Evolutionary conservation across 441 rosid genomes (phyloP), one percentile per base, ranked within the genome.

Genomic region (Pelargonium australe): DNA sequence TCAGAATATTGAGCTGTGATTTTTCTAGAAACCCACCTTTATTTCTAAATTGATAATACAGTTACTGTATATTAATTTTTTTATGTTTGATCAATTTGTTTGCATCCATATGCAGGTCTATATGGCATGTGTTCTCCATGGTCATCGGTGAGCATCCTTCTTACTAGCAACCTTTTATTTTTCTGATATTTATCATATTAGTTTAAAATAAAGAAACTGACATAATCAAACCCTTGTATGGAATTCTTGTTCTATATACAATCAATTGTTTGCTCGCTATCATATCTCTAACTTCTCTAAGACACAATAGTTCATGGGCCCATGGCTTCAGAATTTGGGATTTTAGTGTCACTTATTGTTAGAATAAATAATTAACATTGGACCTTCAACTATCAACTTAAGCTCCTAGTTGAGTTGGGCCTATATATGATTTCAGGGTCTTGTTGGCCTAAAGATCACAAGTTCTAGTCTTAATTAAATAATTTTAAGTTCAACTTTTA

Each of bases 51-150:
- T 60, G 37, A 60, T 20, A 20, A 25, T 60, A 23, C 64, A 60
- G 37, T 60, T 60, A 3, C 7, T 60, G 34, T 25, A 20, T 23
- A 31, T 60, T 40, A 4, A 5, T 4, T 25, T 60, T 60, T 40
- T 60, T 20, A 20, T 9, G 16, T 31, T 20, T 60, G 64, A 60
- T 60, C 65, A 45, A 16, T 69, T 74, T 62, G 63, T 73, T 70
- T 78, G 68, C 28, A 63, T 63, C 45, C 13, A 69, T 72, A 78
- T 68, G 81, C 89, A 93, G 98, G 93, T 90, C 60, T 86, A 89
- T 68, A 90, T 93, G 98, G 97, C 96, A 51, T 90, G 98, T 78
- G 76, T 93, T 73, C 84, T 81, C 68, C 90, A 86, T 0, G 96
- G 95, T 34, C 83, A 84, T 47, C 80, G 88, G 98, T 89, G 78